A percentile compares a stretch with the other conserved stretches of the same genome.
Evolutionary conservation across 2,329 filamentous ascomycete species (phyloP).

Genomic region (Cercospora beticola): DNA sequence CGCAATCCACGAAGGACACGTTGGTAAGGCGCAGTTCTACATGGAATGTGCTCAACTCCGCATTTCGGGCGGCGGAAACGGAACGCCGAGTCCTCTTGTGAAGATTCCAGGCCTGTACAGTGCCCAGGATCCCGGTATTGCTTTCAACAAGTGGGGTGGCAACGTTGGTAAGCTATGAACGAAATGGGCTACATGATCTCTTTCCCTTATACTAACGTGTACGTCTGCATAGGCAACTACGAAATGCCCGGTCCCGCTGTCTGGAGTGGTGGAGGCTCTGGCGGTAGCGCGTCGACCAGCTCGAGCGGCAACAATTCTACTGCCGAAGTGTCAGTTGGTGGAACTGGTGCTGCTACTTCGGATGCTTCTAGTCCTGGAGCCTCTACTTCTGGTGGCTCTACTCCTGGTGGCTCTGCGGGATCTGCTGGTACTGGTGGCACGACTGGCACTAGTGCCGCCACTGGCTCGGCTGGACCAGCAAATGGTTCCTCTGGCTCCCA

Average conservation of each 20-base stretch:
- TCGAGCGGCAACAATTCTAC: background rate
- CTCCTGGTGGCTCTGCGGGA: background rate
- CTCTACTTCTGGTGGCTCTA: background rate
- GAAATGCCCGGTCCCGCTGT: background rate
- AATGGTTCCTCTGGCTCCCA: background rate
- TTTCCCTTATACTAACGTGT: background rate
- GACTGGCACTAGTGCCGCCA: background rate
- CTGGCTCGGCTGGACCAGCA: background rate
- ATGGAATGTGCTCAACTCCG: slow-evolving; percentile 26
- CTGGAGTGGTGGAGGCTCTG: background rate
- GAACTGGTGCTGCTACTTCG: too few relatives aligned
- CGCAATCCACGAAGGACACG: slow-evolving; percentile 24
- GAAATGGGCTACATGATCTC: background rate
- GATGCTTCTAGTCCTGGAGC: too few relatives aligned
- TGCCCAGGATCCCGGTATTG: slow-evolving; percentile 25
- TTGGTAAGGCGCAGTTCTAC: slow-evolving; percentile 23
- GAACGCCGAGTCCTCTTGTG: slow-evolving; percentile 22
- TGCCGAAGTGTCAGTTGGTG: background rate
- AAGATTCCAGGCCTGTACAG: slow-evolving; percentile 28
- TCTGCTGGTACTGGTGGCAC: background rate
- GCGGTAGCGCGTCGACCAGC: background rate
- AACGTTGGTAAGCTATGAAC: background rate
- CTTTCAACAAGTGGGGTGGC: slow-evolving; percentile 26
- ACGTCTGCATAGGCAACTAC: background rate
- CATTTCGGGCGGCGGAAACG: slow-evolving; percentile 23